Conservation (phyloP, 139 green algal genomes). For the Picochlorum costavermella region DNA sequence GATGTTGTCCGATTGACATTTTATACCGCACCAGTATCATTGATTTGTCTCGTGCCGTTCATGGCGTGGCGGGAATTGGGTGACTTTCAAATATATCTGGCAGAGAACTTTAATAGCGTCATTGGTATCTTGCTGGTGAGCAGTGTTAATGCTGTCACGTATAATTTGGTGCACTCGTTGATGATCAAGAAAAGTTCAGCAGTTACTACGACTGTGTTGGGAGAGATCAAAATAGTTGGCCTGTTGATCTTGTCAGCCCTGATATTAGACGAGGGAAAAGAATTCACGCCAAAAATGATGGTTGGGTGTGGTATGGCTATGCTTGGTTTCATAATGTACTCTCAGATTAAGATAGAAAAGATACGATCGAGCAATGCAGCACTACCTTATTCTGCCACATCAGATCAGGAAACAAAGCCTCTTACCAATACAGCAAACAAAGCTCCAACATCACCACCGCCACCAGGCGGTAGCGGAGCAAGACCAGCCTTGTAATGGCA, state of each 20-base stretch:
- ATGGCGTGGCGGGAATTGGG: conserved; percentile 30
- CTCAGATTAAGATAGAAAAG: conserved; percentile 9
- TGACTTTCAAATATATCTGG: conserved; percentile 18
- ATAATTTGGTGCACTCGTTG: conserved; percentile 37
- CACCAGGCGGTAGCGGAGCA: no score
- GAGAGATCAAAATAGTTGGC: conserved; percentile 49
- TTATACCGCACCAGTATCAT: conserved; percentile 63
- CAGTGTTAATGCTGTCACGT: conserved; percentile 5
- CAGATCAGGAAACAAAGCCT: neutral
- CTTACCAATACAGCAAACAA: neutral
- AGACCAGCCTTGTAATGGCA: no score
- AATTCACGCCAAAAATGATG: conserved; percentile 40
- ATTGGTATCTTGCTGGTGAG: conserved; percentile 6
- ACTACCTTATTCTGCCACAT: neutral
- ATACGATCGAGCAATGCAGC: neutral
- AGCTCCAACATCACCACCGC: neutral
- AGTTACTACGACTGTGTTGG: conserved; percentile 54
- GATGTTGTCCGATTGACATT: conserved; percentile 67
- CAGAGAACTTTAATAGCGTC: neutral
- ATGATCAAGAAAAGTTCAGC: conserved; percentile 48
- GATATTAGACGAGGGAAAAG: conserved; percentile 42
- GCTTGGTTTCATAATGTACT: conserved; percentile 35
- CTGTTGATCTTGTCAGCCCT: conserved; percentile 41
- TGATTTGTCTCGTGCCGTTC: conserved; percentile 45
- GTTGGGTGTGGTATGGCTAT: conserved; percentile 31